phyloP scores from a whole-genome alignment of 2,329 filamentous ascomycete species.

The Aureobasidium vineae region DNA sequence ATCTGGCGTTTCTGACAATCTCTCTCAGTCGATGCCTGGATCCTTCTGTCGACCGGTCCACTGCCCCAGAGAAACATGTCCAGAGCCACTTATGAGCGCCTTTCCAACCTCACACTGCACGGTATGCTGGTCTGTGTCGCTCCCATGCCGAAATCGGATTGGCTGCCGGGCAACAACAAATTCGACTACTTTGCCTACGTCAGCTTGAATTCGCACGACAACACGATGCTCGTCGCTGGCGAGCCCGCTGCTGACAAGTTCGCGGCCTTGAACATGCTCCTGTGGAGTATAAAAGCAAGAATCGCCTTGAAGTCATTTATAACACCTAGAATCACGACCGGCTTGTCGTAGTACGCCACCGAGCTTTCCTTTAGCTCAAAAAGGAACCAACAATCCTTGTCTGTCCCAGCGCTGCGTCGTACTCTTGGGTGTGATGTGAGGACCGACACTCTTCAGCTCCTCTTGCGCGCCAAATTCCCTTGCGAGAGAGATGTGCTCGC shows the following conservation, averaged over 20 bases:
- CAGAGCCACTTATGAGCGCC: background rate
- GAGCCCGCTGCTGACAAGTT: background rate
- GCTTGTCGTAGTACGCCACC: background rate
- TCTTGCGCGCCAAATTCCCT: background rate
- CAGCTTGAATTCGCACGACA: background rate
- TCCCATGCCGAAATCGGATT: background rate
- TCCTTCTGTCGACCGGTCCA: background rate
- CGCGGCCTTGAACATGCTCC: background rate
- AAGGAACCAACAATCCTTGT: background rate
- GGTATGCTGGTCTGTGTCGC: background rate
- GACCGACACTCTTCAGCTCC: background rate
- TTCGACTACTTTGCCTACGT: background rate
- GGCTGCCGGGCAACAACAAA: background rate
- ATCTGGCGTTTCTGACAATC: background rate
- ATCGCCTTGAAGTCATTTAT: background rate
- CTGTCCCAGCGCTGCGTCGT: background rate
- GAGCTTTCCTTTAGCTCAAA: background rate
- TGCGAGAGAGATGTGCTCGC: background rate
- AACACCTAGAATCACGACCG: background rate
- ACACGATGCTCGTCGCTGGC: background rate
- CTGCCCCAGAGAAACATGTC: background rate
- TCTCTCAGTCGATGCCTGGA: background rate
- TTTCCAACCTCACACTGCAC: background rate
- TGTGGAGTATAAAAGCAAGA: background rate
- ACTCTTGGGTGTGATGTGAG: background rate